These are phyloP conservation scores for Oropetium thomaeum DNA, from an alignment of 176 grass and related monocot genomes.

Conservation along the genomic window DNA sequence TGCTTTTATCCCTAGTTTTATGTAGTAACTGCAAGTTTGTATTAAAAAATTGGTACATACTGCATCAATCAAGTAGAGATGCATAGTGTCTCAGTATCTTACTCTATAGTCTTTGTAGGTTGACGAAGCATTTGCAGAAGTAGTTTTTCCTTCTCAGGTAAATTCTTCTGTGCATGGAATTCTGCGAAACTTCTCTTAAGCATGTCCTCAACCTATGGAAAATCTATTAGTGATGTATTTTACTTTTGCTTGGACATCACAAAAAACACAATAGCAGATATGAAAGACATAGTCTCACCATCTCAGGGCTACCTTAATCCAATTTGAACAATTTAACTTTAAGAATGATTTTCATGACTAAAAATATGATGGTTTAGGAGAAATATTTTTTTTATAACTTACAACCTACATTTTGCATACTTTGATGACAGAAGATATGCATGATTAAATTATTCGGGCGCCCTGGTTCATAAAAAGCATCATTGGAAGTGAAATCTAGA, in stretches of 20 bases:
- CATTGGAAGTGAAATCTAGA: not conserved
- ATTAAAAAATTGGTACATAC: not conserved
- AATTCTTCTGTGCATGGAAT: constrained; percentile 95
- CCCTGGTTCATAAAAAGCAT: not conserved
- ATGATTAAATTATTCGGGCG: not conserved
- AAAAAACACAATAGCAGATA: not conserved
- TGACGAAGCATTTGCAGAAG: constrained; percentile 76
- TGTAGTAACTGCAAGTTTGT: constrained; percentile 13
- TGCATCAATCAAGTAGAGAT: constrained; percentile 19
- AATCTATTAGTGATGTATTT: constrained; percentile 15
- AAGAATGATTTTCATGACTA: constrained; percentile 8
- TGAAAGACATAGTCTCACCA: not conserved
- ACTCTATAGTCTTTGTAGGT: constrained; percentile 78
- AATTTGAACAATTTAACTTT: not conserved
- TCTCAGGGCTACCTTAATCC: not conserved
- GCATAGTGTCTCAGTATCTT: constrained; percentile 34
- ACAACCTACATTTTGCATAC: not conserved
- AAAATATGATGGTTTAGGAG: constrained; percentile 7
- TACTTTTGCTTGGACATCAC: not conserved
- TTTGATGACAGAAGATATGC: not conserved
- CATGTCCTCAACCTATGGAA: constrained; percentile 92
- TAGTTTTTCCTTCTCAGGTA: constrained; percentile 87
- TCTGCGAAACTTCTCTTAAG: constrained; percentile 98
- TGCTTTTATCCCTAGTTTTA: constrained; percentile 22
- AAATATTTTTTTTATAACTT: constrained; percentile 4